Evolutionary conservation across 2,329 filamentous ascomycete species (phyloP).

Genomic region (Tolypocladium paradoxum): DNA sequence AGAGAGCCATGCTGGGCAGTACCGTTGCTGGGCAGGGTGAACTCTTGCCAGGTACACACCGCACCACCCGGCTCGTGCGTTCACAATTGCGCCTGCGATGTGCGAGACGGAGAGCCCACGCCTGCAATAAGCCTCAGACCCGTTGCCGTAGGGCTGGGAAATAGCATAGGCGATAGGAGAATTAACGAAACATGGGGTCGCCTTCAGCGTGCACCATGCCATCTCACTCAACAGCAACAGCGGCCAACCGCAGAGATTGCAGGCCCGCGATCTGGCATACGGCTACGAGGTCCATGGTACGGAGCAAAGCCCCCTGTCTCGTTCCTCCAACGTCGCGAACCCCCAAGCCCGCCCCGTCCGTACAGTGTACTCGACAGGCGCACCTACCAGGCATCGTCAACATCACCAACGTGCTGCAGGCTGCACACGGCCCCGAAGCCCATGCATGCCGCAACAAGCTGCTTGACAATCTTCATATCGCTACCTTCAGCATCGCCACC

Average conservation of each 20-base stretch:
- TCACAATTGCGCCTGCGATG: too few relatives aligned
- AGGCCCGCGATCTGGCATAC: neutral
- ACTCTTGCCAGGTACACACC: too few relatives aligned
- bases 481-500: neutral
- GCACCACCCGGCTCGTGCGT: too few relatives aligned
- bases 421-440: neutral
- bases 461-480: neutral
- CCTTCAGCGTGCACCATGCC: neutral
- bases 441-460: neutral
- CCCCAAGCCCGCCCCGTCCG: neutral
- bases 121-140: too few relatives aligned
- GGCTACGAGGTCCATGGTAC: too few relatives aligned
- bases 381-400: neutral
- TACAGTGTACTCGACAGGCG: neutral
- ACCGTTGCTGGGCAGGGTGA: too few relatives aligned
- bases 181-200: neutral
- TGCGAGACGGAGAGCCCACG: too few relatives aligned
- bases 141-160: too few relatives aligned
- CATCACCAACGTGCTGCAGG: neutral
- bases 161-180: neutral
- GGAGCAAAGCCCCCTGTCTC: neutral
- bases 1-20: too few relatives aligned
- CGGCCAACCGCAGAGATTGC: neutral
- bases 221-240: neutral
- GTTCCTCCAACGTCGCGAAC: too few relatives aligned